phyloP scores from a whole-genome alignment of 2,329 filamentous ascomycete species.

The Aureobasidium subglaciale region DNA sequence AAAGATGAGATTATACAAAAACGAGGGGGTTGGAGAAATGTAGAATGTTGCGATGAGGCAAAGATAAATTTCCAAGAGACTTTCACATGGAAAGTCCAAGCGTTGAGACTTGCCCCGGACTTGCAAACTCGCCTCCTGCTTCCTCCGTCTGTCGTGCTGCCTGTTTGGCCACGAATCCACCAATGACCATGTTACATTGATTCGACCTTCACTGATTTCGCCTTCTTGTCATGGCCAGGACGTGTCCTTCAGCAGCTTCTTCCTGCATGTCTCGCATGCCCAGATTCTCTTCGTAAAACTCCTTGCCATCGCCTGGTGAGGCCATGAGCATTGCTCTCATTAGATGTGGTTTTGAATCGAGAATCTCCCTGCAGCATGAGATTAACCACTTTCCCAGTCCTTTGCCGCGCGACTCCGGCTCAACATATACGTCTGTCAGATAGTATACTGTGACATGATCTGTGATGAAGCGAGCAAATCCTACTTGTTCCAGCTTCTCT shows the following conservation, averaged over 20 bases:
- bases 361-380: constrained; percentile 19
- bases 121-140: background rate
- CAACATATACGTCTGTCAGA: constrained; percentile 25
- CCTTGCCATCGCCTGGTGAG: constrained; percentile 16
- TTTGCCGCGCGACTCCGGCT: constrained; percentile 17
- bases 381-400: constrained; percentile 25
- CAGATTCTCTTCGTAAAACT: constrained; percentile 21
- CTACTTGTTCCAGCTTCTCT: constrained; percentile 21
- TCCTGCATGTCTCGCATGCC: constrained; percentile 20
- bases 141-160: background rate
- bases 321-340: constrained; percentile 21
- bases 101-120: background rate
- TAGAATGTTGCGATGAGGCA: background rate
- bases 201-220: background rate
- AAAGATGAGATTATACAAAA: background rate
- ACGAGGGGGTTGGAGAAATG: background rate
- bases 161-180: background rate
- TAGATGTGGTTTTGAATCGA: constrained; percentile 20
- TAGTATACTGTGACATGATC: constrained; percentile 24
- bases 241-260: constrained; percentile 1
- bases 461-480: constrained; percentile 24
- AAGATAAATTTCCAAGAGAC: constrained; percentile 12
- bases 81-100: constrained; percentile 3
- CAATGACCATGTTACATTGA: background rate
- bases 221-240: background rate